A percentile compares a stretch with the other conserved stretches of the same genome.
Evolutionary conservation across 73 alveolate species (phyloP).

Genomic region (Paramecium caudatum): DNA sequence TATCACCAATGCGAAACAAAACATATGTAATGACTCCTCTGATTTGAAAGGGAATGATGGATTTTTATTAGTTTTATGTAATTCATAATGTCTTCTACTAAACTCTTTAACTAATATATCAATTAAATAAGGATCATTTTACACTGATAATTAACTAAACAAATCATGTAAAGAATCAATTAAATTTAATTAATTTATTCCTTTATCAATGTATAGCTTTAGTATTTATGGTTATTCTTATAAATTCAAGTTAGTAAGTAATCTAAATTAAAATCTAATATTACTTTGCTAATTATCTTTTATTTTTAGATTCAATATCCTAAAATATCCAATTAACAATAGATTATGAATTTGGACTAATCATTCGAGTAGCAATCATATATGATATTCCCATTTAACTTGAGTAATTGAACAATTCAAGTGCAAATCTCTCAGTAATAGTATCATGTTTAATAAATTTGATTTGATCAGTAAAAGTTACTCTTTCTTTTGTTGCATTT

Average conservation of each 20-base stretch:
- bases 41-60: conserved; percentile 31
- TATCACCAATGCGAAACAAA: conserved; percentile 69
- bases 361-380: conserved; percentile 1
- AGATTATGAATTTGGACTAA: conserved; percentile 33
- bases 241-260: background rate
- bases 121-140: conserved; percentile 51
- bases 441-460: background rate
- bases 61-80: background rate
- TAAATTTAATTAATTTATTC: background rate
- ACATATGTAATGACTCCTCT: conserved; percentile 74
- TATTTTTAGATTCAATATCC: background rate
- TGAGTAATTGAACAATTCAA: conserved; percentile 23
- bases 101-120: conserved; percentile 60
- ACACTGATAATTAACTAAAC: background rate
- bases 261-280: background rate
- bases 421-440: background rate
- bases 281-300: background rate
- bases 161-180: background rate
- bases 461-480: background rate
- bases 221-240: conserved; percentile 9
- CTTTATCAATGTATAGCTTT: conserved; percentile 34
- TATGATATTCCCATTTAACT: conserved; percentile 4
- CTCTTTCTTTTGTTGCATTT: background rate
- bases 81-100: conserved; percentile 30
- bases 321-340: conserved; percentile 25